Conservation (phyloP, 1,284 basidiomycete genomes). For the Nidula niveotomentosa region DNA sequence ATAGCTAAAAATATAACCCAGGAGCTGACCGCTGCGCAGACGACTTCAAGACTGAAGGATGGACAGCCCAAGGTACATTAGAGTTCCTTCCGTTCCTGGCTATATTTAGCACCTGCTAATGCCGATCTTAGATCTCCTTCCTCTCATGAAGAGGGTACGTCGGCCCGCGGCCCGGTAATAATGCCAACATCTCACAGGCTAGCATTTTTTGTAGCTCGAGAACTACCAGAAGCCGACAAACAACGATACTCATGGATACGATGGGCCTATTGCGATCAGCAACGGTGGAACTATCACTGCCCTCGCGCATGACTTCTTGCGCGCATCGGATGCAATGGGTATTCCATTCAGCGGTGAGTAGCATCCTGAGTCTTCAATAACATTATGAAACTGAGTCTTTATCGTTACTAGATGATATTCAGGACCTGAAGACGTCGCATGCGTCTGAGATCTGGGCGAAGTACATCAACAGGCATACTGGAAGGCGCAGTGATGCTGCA, state of each 20-base stretch:
- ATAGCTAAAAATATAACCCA: conserved; percentile 4
- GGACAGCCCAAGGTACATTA: conserved; percentile 55
- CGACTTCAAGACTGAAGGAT: conserved; percentile 73
- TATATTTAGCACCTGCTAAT: too few species aligned
- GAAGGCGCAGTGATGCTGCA: conserved; percentile 69
- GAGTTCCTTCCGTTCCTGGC: background rate
- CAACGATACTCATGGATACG: conserved; percentile 62
- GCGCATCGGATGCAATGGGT: conserved; percentile 61
- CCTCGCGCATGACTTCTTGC: conserved; percentile 69
- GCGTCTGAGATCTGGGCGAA: conserved; percentile 76
- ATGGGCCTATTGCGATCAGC: conserved; percentile 71
- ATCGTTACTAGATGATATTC: conserved; percentile 54
- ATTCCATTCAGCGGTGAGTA: conserved; percentile 63
- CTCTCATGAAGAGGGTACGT: conserved; percentile 67
- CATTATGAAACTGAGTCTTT: background rate
- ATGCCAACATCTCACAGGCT: conserved; percentile 1
- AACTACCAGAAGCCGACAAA: conserved; percentile 72
- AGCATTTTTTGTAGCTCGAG: conserved; percentile 46
- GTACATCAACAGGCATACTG: conserved; percentile 74
- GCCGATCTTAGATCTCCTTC: conserved; percentile 50
- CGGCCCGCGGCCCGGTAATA: background rate
- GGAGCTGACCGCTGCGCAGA: conserved; percentile 32
- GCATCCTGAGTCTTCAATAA: background rate
- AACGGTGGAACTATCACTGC: conserved; percentile 62
- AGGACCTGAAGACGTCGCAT: conserved; percentile 64